These are phyloP conservation scores for Andrographis paniculata DNA, from an alignment of 305 asterid species.

Conservation along the genomic window DNA sequence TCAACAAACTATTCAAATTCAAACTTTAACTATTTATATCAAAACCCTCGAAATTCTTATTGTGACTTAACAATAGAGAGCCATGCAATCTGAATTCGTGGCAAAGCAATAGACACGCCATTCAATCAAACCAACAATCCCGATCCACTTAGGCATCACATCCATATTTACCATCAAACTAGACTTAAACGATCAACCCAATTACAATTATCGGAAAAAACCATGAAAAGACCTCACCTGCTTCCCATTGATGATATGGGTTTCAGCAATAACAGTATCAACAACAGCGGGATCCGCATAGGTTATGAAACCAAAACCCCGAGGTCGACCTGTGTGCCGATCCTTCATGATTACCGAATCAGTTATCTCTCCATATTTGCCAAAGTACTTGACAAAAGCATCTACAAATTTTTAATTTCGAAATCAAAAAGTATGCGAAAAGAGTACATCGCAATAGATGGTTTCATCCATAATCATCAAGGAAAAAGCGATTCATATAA, in stretches of 20 bases:
- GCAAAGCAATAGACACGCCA: too few relatives aligned
- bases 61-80: too few relatives aligned
- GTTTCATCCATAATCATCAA: not conserved
- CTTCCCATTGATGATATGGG: slow-evolving; percentile 79
- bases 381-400: slow-evolving; percentile 79
- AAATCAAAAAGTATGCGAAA: not conserved
- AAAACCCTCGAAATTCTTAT: too few relatives aligned
- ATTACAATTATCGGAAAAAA: not conserved
- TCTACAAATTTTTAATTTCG: slow-evolving; percentile 29
- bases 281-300: slow-evolving; percentile 76
- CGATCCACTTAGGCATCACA: too few relatives aligned
- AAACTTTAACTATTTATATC: too few relatives aligned
- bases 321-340: slow-evolving; percentile 80
- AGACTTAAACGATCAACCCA: not conserved
- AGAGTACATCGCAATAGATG: not conserved
- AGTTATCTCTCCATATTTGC: slow-evolving; percentile 90
- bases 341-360: slow-evolving; percentile 95
- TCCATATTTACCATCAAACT: not conserved
- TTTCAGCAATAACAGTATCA: slow-evolving; percentile 80
- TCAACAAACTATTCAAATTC: too few relatives aligned
- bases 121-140: too few relatives aligned
- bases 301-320: slow-evolving; percentile 92
- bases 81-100: too few relatives aligned
- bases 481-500: not conserved
- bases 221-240: slow-evolving; percentile 35